A percentile compares a stretch with the other conserved stretches of the same genome.
phyloP scores from a whole-genome alignment of 1,284 basidiomycete species.

The Takashimella tepidaria region DNA sequence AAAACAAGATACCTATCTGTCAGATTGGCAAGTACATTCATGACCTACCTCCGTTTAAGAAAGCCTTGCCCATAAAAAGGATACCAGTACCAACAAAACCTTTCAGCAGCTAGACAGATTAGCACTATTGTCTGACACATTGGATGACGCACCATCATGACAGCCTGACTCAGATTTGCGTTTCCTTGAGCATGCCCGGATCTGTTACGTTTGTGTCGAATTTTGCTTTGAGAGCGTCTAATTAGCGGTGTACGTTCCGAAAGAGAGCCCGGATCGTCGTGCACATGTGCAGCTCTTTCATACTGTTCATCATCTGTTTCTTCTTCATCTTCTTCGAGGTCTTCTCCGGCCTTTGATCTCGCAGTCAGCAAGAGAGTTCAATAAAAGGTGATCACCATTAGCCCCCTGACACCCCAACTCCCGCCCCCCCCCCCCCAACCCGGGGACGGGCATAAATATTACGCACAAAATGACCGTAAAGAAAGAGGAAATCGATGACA shows the following conservation, averaged over 20 bases:
- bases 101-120: slow-evolving; percentile 65
- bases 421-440: too few species aligned
- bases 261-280: neutral
- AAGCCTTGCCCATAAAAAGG: slow-evolving; percentile 93
- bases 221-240: slow-evolving; percentile 44
- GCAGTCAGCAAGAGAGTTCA: too few species aligned
- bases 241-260: slow-evolving; percentile 12
- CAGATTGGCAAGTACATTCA: neutral
- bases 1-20: slow-evolving; percentile 69
- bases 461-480: slow-evolving; percentile 90
- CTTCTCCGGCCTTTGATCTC: slow-evolving; percentile 83
- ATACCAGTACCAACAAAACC: slow-evolving; percentile 96
- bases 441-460: too few species aligned
- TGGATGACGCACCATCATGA: slow-evolving; percentile 90
- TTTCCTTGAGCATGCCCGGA: slow-evolving; percentile 61
- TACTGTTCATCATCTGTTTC: slow-evolving; percentile 41
- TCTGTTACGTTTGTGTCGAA: slow-evolving; percentile 54
- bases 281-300: slow-evolving; percentile 8
- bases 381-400: too few species aligned
- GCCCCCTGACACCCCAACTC: too few species aligned
- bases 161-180: slow-evolving; percentile 79
- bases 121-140: too few species aligned
- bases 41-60: slow-evolving; percentile 73
- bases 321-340: slow-evolving; percentile 73
- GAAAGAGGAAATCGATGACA: slow-evolving; percentile 86